Base-by-base conservation (phyloP, 2,329 filamentous ascomycete genomes). In the Diaporthe amygdali region DNA sequence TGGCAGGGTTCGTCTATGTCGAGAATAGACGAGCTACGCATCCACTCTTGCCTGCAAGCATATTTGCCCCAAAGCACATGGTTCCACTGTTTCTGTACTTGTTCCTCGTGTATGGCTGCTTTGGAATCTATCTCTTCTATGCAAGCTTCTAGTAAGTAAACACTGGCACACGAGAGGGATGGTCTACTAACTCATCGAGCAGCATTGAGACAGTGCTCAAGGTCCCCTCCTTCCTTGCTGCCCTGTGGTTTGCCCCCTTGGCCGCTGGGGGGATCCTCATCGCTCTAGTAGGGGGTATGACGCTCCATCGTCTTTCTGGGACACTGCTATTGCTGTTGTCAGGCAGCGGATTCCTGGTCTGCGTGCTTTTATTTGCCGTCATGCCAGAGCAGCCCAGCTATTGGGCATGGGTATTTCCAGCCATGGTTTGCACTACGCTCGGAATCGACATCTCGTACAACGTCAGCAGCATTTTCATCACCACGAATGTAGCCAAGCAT, bases 401-500 rank as follows among this genome's bases (percentile, higher is more conserved):
- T 79, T 93, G 91, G 91, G 85, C 88, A 0, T 93, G 85, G 77
- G 84, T 91, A 3, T 91, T 93, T 74, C 89, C 90, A 0, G 78
- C 85, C 5, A 89, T 89, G 87, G 80, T 89, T 8, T 87, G 86
- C 70, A 87, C 85, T 17, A 92, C 91, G 0, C 80, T 92, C 27
- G 90, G 89, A 5, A 90, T 93, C 68, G 91, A 93, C 74, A 86
- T 93, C 54, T 88, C 88, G 8, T 92, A 89, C 79, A 92, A 89
- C 70, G 84, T 93, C 2, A 86, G 89, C 39, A 92, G 91, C 73
- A 87, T 93, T 66, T 93, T 92, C 78, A 88, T 92, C 67, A 92
- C 91, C 0, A 92, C 90, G 0, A 88, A 84, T 20, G 78, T 93
- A 64, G 89, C 90, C 0, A 83, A 83, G 9, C 81, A 84, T 14